Base-by-base conservation (phyloP, 148 eudicot genomes). In the Arbutus unedo region DNA sequence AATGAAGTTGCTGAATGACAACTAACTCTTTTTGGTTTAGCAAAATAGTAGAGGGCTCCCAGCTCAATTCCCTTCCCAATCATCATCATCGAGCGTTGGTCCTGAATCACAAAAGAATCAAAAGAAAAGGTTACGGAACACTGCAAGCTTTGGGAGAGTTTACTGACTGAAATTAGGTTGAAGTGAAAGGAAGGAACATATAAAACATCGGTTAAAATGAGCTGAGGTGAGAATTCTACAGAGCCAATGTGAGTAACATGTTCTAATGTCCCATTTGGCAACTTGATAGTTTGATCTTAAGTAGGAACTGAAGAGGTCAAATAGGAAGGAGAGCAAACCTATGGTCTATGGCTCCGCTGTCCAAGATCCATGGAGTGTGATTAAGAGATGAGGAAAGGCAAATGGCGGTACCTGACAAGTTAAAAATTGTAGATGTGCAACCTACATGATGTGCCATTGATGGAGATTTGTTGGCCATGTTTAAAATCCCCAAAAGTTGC, bases 51-150 rank as follows among this genome's bases (percentile, higher is more conserved):
- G 4, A 79, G 73, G 3, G 56, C 25, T 0, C 38, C 67, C 6
- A 48, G 3, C 15, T 77, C 80, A 77, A 38, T 55, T 77, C 80
- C 79, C 73, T 19, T 79, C 81, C 56, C 73, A 79, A 79, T 79
- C 81, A 47, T 79, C 81, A 45, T 79, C 81, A 15, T 70, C 55
- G 54, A 79, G 19, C 73, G n/a, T 79, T 60, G 81, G 73, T 79
- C 81, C 57, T 79, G 50, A 2, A 79, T 19, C 67, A 59, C 41
- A 79, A 5, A 79, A 62, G 23, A 9, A 21, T 45, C 23, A 31
- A 13, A 3, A 45, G 48, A 43, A 60, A 79, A 79, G 0, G 25
- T 60, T 2, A 21, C 1, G 19, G n/a, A 15, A 5, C 70, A 78
- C 0, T 76, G 16, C 2, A 45, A 76, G 2, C 15, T 43, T 13